These are phyloP conservation scores for Sarocladium kiliense DNA, from an alignment of 2,329 filamentous ascomycete genomes.

Conservation along the genomic window DNA sequence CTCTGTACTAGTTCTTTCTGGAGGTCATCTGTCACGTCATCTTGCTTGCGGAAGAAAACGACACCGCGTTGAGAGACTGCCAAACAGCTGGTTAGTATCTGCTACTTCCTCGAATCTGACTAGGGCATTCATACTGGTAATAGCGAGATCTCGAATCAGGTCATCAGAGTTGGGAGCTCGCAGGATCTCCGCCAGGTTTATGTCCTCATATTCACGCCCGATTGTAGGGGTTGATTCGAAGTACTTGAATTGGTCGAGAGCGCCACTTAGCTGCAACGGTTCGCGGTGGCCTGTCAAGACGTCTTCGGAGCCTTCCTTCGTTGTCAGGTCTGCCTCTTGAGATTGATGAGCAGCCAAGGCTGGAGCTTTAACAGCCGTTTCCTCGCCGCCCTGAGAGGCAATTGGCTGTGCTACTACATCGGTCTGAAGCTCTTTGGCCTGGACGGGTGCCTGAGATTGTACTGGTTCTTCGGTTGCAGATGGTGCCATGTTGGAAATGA, in stretches of 20 bases:
- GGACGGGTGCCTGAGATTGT: background rate
- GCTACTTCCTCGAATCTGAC: background rate
- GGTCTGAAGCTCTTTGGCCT: background rate
- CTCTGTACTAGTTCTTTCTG: slow-evolving; percentile 61
- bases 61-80: slow-evolving; percentile 61
- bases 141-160: slow-evolving; percentile 59
- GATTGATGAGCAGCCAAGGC: background rate
- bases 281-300: slow-evolving; percentile 9
- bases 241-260: slow-evolving; percentile 44
- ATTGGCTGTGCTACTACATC: background rate
- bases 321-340: background rate
- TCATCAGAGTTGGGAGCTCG: slow-evolving; percentile 58
- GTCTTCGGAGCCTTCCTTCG: background rate
- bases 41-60: slow-evolving; percentile 64
- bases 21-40: slow-evolving; percentile 54
- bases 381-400: background rate
- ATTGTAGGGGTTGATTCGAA: slow-evolving; percentile 44
- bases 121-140: slow-evolving; percentile 49
- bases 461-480: background rate
- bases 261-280: slow-evolving; percentile 45
- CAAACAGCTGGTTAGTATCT: background rate
- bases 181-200: slow-evolving; percentile 56
- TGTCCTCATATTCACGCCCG: slow-evolving; percentile 54
- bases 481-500: background rate
- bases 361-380: background rate